Evolutionary conservation across 2,329 filamentous ascomycete species (phyloP).

Genomic region (Ceratocystis variospora): DNA sequence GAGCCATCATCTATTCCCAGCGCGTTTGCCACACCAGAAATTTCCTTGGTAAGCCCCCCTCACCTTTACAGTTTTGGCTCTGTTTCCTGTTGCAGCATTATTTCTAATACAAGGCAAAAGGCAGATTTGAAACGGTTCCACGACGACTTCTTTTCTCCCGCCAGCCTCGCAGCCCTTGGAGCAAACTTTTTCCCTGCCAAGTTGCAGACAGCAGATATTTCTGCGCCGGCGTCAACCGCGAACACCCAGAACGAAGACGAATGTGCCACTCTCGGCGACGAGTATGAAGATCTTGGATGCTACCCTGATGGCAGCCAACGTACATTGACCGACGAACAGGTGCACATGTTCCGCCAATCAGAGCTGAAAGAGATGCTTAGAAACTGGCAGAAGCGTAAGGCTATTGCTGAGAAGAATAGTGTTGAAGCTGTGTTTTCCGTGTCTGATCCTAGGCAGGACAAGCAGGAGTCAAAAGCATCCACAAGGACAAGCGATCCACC

Average conservation of each 20-base stretch:
- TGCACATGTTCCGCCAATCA: slow-evolving; percentile 78
- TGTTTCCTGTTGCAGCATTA: background rate
- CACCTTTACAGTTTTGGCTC: background rate
- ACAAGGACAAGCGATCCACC: background rate
- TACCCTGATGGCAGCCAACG: slow-evolving; percentile 78
- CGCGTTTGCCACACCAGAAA: background rate
- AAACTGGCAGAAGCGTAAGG: slow-evolving; percentile 17
- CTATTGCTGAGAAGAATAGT: slow-evolving; percentile 10
- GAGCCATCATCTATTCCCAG: background rate
- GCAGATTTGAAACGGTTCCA: slow-evolving; percentile 12
- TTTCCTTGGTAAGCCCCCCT: background rate
- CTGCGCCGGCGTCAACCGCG: background rate
- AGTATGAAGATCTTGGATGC: slow-evolving; percentile 62
- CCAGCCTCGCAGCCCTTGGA: background rate
- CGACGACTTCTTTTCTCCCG: slow-evolving; percentile 6
- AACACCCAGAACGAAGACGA: slow-evolving; percentile 22
- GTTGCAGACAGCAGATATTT: background rate
- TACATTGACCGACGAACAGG: slow-evolving; percentile 81
- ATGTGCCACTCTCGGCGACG: slow-evolving; percentile 29
- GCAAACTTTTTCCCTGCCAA: slow-evolving; percentile 7
- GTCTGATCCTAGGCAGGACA: slow-evolving; percentile 8
- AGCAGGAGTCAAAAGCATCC: background rate
- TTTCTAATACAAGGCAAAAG: background rate
- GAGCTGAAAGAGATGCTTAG: slow-evolving; percentile 63
- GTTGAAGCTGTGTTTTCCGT: slow-evolving; percentile 15